phyloP scores from a whole-genome alignment of 2,329 filamentous ascomycete species.

The Gaeumannomyces tritici region DNA sequence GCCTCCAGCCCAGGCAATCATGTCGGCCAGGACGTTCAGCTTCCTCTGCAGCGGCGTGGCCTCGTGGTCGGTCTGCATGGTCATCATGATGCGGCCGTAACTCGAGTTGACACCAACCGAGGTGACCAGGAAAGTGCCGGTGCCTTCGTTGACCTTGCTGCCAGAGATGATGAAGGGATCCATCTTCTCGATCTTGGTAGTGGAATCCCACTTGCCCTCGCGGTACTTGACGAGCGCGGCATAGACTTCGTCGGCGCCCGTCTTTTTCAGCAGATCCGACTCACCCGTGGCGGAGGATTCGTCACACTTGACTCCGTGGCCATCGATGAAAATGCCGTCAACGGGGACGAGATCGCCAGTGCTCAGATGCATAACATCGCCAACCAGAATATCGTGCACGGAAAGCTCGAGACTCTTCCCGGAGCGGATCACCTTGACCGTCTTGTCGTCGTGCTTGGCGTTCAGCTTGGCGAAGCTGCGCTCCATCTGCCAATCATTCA shows the following conservation, averaged over 20 bases:
- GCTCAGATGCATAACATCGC: slow-evolving; percentile 58
- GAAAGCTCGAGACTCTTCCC: slow-evolving; percentile 51
- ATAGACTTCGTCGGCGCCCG: slow-evolving; percentile 46
- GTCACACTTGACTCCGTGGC: slow-evolving; percentile 57
- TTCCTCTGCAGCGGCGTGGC: slow-evolving; percentile 46
- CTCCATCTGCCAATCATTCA: slow-evolving; percentile 46
- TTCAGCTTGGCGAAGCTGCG: slow-evolving; percentile 3
- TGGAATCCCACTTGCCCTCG: slow-evolving; percentile 10
- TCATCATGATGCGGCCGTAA: slow-evolving; percentile 47
- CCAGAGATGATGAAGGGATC: slow-evolving; percentile 58
- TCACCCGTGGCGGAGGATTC: slow-evolving; percentile 63
- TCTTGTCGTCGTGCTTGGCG: slow-evolving; percentile 46
- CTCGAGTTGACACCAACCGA: slow-evolving; percentile 45
- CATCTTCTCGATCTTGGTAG: slow-evolving; percentile 27
- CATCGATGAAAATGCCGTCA: slow-evolving; percentile 55
- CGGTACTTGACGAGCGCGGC: slow-evolving; percentile 38
- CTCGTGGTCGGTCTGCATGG: slow-evolving; percentile 39
- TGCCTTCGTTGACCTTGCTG: slow-evolving; percentile 41
- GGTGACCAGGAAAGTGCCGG: slow-evolving; percentile 44
- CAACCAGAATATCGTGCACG: slow-evolving; percentile 54
- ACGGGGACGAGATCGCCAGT: slow-evolving; percentile 58
- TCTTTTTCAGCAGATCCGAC: slow-evolving; percentile 60
- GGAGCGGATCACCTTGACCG: slow-evolving; percentile 55
- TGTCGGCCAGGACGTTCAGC: slow-evolving; percentile 32
- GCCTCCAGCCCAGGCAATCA: slow-evolving; percentile 40